A percentile compares a stretch with the other conserved stretches of the same genome.
phyloP scores from a whole-genome alignment of 2,329 filamentous ascomycete species.

The Aspergillus latus region DNA sequence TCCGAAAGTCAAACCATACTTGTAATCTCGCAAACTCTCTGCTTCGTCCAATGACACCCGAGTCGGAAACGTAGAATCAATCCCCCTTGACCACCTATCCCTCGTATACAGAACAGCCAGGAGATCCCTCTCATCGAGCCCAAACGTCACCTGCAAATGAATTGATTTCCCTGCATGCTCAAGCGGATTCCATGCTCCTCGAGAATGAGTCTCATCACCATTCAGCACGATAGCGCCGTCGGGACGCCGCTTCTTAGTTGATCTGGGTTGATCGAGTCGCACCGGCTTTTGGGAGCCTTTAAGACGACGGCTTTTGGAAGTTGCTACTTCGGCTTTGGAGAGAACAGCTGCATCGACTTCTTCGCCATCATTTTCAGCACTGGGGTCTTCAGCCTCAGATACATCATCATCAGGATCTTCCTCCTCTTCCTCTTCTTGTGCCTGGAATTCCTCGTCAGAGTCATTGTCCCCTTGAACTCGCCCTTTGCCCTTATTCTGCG shows the following conservation, averaged over 20 bases:
- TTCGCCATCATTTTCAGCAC: constrained; percentile 15
- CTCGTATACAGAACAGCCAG: constrained; percentile 48
- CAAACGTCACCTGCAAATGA: constrained; percentile 53
- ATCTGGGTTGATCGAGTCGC: constrained; percentile 4
- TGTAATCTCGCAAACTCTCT: constrained; percentile 34
- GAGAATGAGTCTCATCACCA: constrained; percentile 34
- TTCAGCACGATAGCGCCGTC: constrained; percentile 22
- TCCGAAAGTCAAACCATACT: constrained; percentile 46
- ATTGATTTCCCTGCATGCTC: constrained; percentile 44
- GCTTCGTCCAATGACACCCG: constrained; percentile 37
- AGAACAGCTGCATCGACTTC: background rate
- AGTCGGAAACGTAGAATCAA: constrained; percentile 54
- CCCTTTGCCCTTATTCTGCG: constrained; percentile 19
- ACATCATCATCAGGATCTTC: constrained; percentile 19
- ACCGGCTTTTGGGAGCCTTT: constrained; percentile 11
- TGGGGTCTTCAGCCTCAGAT: constrained; percentile 18
- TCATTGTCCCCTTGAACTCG: constrained; percentile 23
- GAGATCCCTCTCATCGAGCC: constrained; percentile 52
- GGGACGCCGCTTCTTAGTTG: constrained; percentile 18
- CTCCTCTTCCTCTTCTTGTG: constrained; percentile 26
- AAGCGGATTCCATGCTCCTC: constrained; percentile 38
- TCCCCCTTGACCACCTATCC: constrained; percentile 49
- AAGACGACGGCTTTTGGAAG: background rate
- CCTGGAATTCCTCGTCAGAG: constrained; percentile 39
- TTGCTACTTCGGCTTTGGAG: background rate